Conservation (phyloP, 1,284 basidiomycete species). For the Ceratobasidium sp. region DNA sequence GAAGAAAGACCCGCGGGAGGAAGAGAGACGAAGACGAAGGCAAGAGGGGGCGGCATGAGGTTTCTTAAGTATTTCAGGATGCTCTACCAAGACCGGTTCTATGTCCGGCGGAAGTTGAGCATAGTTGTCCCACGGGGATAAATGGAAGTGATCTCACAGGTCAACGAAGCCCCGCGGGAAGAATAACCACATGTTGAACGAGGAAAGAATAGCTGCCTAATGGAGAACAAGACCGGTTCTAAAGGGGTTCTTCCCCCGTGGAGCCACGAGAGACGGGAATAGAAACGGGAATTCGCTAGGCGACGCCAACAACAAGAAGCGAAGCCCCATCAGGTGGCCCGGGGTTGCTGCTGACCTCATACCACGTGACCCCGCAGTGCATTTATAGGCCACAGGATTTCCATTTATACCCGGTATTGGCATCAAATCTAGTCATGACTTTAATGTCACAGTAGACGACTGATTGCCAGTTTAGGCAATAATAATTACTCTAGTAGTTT, state of each 20-base stretch:
- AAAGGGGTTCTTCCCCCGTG: conserved; percentile 4
- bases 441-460: no score
- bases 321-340: no score
- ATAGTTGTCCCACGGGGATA: conserved; percentile 31
- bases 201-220: background rate
- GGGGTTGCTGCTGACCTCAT: no score
- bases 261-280: background rate
- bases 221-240: background rate
- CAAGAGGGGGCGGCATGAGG: background rate
- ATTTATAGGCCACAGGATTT: no score
- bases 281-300: background rate
- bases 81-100: conserved; percentile 20
- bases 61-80: conserved; percentile 34
- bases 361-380: no score
- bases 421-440: no score
- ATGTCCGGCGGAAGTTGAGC: conserved; percentile 29
- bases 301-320: no score
- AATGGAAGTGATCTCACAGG: conserved; percentile 25
- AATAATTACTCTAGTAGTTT: no score
- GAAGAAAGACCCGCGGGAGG: conserved; percentile 14
- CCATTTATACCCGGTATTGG: no score
- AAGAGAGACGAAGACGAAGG: conserved; percentile 37
- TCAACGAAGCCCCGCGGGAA: conserved; percentile 25
- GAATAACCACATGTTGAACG: background rate
- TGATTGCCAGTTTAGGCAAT: no score